Base-by-base conservation (phyloP, 1,284 basidiomycete genomes). In the Rhodotorula mucilaginosa region DNA sequence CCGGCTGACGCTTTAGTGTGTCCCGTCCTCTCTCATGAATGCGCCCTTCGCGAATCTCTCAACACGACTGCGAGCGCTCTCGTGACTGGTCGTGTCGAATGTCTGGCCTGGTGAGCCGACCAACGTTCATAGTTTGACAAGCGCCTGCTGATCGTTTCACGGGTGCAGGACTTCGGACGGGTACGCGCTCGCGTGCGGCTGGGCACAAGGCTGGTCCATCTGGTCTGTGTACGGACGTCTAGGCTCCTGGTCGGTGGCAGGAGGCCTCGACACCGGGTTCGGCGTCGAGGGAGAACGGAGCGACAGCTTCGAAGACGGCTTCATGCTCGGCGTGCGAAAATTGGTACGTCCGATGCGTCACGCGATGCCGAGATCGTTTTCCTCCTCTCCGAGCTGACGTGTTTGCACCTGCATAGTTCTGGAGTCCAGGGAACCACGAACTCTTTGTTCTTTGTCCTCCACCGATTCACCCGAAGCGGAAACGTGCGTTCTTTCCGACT, bases 121-220 rank as follows among this genome's bases (percentile, higher is more conserved):
- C 44, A 23, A 13, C 60, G 21, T 29, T 49, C n/a, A 44, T 13
- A 10, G 39, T 12, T 44, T 2, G 12, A 44, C 39, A 10, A 8
- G 19, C 5, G n/a, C 26, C 26, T 5, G 31, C 46, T 56, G 13
- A 46, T 58, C 26, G 8, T 23, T 2, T 21, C 60, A 1, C n/a
- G 10, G 10, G 16, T n/a, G 15, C 66, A 67, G 67, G 92, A 95
- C 89, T 68, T 91, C 90, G 3, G 97, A 99, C 81, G 97, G 96
- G 1, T 93, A 97, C 81, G 93, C 92, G 1, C 84, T 99, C n/a
- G 95, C 94, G n/a, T 92, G 94, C 1, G 95, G 92, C 0, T 98
- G 93, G 89, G 86, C 88, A 73, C 82, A 87, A 69, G 95, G 93
- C 6, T 97, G 94, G 91, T 91, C 89, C 0, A 86, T 97, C 6